Conservation (phyloP, 2,329 filamentous ascomycete species). For the Raffaelea deltoideospora region DNA sequence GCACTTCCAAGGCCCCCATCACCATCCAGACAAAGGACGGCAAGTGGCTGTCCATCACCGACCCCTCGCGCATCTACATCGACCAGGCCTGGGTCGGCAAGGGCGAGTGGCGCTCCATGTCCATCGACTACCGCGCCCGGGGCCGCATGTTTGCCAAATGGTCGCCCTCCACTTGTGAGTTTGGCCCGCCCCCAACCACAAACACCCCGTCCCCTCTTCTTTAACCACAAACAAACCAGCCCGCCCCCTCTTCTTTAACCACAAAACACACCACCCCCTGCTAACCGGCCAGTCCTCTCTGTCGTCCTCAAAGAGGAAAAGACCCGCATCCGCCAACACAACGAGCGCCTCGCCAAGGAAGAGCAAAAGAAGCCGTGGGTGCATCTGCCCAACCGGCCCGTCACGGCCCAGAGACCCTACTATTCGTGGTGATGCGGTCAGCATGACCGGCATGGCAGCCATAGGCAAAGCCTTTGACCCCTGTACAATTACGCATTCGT, state of each 20-base stretch:
- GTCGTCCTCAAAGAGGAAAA: conserved; percentile 87
- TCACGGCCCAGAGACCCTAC: conserved; percentile 75
- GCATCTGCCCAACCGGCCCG: conserved; percentile 70
- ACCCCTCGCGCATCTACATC: conserved; percentile 76
- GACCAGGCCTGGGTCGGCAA: conserved; percentile 79
- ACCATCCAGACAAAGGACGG: conserved; percentile 63
- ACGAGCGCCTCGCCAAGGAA: conserved; percentile 65
- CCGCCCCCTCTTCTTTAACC: background rate
- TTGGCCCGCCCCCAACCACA: background rate
- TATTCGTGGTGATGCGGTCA: conserved; percentile 92
- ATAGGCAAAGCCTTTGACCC: too few relatives aligned
- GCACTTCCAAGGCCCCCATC: conserved; percentile 11
- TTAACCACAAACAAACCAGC: background rate
- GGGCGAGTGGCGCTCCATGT: conserved; percentile 44
- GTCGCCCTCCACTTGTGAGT: conserved; percentile 54
- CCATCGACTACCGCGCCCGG: conserved; percentile 58
- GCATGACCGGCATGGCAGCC: too few relatives aligned
- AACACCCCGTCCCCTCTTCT: background rate
- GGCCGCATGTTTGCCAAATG: conserved; percentile 49
- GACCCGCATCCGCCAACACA: conserved; percentile 65
- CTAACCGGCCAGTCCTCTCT: conserved; percentile 42
- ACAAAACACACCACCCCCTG: background rate
- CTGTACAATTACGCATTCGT: too few relatives aligned
- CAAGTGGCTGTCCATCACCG: conserved; percentile 51
- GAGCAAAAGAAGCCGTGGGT: conserved; percentile 68